Percentiles rank a stretch among this genome's conserved stretches.
Evolutionary conservation across 192 early-diverging fungal species (phyloP).

Genomic region (Coemansia sp.): DNA sequence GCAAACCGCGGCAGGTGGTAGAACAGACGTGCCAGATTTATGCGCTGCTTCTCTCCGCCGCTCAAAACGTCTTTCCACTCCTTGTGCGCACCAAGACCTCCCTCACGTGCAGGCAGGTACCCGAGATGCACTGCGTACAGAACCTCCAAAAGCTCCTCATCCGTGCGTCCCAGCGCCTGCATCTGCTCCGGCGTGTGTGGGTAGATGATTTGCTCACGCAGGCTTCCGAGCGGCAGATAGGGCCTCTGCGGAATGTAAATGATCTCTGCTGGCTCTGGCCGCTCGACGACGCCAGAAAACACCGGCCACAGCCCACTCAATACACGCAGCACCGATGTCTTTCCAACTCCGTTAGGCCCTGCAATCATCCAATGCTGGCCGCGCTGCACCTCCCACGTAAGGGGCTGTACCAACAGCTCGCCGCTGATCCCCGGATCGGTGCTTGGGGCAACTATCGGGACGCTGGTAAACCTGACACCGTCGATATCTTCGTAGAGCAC

Average conservation of each 20-base stretch:
- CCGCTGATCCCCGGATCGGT: conserved; percentile 59
- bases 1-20: conserved; percentile 95
- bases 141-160: conserved; percentile 81
- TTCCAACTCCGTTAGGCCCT: conserved; percentile 94
- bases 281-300: conserved; percentile 75
- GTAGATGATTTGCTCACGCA: conserved; percentile 97
- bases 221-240: conserved; percentile 87
- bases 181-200: conserved; percentile 90
- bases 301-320: conserved; percentile 96
- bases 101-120: conserved; percentile 83
- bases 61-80: conserved; percentile 93
- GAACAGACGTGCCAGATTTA: conserved; percentile 93
- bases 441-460: conserved; percentile 88
- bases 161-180: conserved; percentile 71
- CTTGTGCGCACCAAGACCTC: conserved; percentile 81
- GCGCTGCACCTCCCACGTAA: conserved; percentile 84
- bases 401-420: conserved; percentile 82
- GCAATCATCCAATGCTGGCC: conserved; percentile 93
- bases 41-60: conserved; percentile 94
- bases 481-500: conserved; percentile 55
- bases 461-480: conserved; percentile 79
- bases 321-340: conserved; percentile 91
- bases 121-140: conserved; percentile 82
- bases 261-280: conserved; percentile 77
- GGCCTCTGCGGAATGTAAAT: conserved; percentile 98